Conservation (phyloP, 1,139 yeast genomes). For the Magnusiomyces paraingens region DNA sequence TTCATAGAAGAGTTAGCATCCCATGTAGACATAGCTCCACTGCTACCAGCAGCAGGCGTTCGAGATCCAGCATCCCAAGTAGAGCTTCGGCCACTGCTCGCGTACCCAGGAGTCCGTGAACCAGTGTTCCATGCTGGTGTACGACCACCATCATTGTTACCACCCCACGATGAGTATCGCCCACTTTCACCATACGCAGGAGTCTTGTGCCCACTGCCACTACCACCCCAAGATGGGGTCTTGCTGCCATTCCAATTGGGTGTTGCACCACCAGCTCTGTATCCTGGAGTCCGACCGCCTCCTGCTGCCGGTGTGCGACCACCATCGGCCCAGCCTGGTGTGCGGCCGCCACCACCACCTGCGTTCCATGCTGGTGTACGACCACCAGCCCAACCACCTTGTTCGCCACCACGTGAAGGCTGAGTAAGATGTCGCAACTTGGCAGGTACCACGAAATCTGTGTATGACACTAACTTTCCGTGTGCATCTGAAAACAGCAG, state of each 20-base stretch:
- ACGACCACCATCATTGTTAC: conserved; percentile 34
- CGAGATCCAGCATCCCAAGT: conserved; percentile 23
- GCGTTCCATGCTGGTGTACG: conserved; percentile 41
- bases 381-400: conserved; percentile 20
- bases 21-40: conserved; percentile 28
- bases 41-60: conserved; percentile 23
- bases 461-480: conserved; percentile 64
- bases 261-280: conserved; percentile 44
- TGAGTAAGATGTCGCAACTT: conserved; percentile 23
- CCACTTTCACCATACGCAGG: conserved; percentile 39
- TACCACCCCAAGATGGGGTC: conserved; percentile 42
- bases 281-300: conserved; percentile 51
- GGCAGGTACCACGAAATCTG: conserved; percentile 61
- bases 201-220: conserved; percentile 34
- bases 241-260: conserved; percentile 37
- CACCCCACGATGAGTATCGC: conserved; percentile 26
- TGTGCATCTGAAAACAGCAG: conserved; percentile 62
- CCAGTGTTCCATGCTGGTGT: conserved; percentile 42
- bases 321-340: conserved; percentile 23
- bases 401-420: conserved; percentile 15
- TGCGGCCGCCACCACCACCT: conserved; percentile 28
- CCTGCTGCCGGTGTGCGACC: conserved; percentile 33
- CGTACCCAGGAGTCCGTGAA: conserved; percentile 39
- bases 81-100: conserved; percentile 17
- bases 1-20: conserved; percentile 25